These are phyloP conservation scores for Paulownia fortunei DNA, from an alignment of 257 asterid species.

Conservation along the genomic window DNA sequence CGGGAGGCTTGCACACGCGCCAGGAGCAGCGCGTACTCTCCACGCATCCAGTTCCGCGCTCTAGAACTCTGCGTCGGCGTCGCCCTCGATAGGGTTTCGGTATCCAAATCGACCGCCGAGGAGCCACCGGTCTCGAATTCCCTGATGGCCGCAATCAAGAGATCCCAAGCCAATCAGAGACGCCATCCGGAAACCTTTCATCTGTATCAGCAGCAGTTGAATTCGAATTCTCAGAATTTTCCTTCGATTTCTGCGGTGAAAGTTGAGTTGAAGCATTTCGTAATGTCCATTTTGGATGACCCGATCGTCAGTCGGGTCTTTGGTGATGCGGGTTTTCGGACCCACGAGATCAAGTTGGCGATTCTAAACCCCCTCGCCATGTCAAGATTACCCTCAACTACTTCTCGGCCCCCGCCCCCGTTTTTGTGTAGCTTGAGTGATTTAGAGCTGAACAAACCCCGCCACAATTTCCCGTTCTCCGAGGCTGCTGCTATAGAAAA, in stretches of 20 bases:
- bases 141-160: constrained; percentile 93
- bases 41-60: constrained; percentile 84
- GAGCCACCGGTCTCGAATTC: constrained; percentile 91
- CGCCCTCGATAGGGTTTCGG: constrained; percentile 77
- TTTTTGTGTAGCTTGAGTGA: constrained; percentile 54
- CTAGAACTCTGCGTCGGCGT: constrained; percentile 77
- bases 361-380: constrained; percentile 69
- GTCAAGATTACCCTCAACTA: constrained; percentile 50
- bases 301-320: constrained; percentile 91
- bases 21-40: constrained; percentile 70
- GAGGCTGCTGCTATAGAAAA: constrained; percentile 42
- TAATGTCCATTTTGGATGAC: constrained; percentile 85
- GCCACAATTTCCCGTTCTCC: constrained; percentile 61
- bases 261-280: constrained; percentile 84
- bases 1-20: constrained; percentile 87
- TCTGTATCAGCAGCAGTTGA: constrained; percentile 72
- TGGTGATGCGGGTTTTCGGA: constrained; percentile 89
- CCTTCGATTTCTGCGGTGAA: constrained; percentile 69
- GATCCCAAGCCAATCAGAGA: constrained; percentile 95
- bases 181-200: constrained; percentile 93
- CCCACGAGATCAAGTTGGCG: constrained; percentile 74
- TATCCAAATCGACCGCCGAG: constrained; percentile 51
- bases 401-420: constrained; percentile 56
- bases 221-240: constrained; percentile 39
- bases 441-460: constrained; percentile 50